Evolutionary conservation across 2,329 filamentous ascomycete genomes (phyloP), one percentile per base, ranked within the genome.

Genomic region (Stagonosporopsis tanaceti): DNA sequence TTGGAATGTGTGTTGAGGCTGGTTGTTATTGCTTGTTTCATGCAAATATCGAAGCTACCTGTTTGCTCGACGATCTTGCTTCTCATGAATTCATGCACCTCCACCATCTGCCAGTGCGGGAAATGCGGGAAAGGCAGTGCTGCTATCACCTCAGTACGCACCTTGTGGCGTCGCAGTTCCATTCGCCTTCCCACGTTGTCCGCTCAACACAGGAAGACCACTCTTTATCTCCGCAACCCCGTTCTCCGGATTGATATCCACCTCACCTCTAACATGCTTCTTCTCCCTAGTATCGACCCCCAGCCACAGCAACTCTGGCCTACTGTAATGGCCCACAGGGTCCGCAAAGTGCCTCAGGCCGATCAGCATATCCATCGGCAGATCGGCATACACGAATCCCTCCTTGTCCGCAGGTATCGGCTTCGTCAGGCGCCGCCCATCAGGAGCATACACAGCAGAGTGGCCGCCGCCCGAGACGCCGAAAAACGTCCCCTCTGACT

Each of bases 291-390:
- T 68, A 64, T 79, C 77, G 7, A 76, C 76, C 9, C 79, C 81
- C 20, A 84, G 64, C 81, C 82, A 84, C 51, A 85, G 68, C 60
- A 85, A 63, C 62, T 85, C 82, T 3, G 82, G 82, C 35, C 82
- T 69, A 45, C 76, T 79, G 57, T 84, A 84, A 70, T 85, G 82
- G 0, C 82, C 82, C 35, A 74, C 69, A 7, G 76, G 74, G 63
- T 85, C 82, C 1, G 80, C 62, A 55, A 82, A 82, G 6, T 72
- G 72, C 60, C 74, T 80, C 11, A 76, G 72, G 50, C 73, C 74
- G 9, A 79, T 66, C 2, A 81, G 71, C 37, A 76, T 69, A 45
- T 75, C 74, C 47, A 86, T 67, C 35, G 85, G 79, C 44, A 86
- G 64, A 55, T 86, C 81, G 0, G 82, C 82, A 53, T 78, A 81